Evolutionary conservation across 192 early-diverging fungal species (phyloP).

Genomic region (Linnemannia schmuckeri): DNA sequence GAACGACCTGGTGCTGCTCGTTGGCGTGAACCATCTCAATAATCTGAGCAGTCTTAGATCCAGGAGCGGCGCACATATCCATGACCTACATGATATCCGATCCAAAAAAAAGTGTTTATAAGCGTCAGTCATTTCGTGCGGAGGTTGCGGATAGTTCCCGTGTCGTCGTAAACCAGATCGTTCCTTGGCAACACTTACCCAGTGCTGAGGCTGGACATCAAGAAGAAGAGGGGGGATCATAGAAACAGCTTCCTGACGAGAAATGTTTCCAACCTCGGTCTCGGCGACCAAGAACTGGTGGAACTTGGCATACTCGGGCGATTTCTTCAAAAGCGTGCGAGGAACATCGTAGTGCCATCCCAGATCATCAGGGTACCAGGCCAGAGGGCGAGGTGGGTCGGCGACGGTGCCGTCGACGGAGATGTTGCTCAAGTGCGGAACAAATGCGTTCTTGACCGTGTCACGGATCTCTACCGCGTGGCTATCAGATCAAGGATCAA

Average conservation of each 20-base stretch:
- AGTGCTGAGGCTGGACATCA: slow-evolving; percentile 90
- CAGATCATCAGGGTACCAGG: slow-evolving; percentile 94
- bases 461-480: slow-evolving; percentile 79
- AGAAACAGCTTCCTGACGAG: slow-evolving; percentile 95
- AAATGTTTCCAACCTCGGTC: slow-evolving; percentile 98
- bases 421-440: slow-evolving; percentile 62
- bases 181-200: slow-evolving; percentile 56
- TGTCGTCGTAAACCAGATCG: not conserved
- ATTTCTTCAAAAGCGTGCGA: slow-evolving; percentile 81
- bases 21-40: slow-evolving; percentile 83
- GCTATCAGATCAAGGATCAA: slow-evolving; percentile 41
- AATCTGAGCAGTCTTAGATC: slow-evolving; percentile 97
- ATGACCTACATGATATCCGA: slow-evolving; percentile 58
- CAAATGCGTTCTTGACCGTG: slow-evolving; percentile 71
- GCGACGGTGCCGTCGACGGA: slow-evolving; percentile 81
- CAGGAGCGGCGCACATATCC: slow-evolving; percentile 99
- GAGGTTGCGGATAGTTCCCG: not conserved
- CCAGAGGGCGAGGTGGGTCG: slow-evolving; percentile 80
- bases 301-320: slow-evolving; percentile 82
- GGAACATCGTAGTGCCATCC: slow-evolving; percentile 91
- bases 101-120: not conserved
- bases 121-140: not conserved
- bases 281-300: slow-evolving; percentile 97
- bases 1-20: slow-evolving; percentile 64
- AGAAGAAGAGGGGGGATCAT: slow-evolving; percentile 98